phyloP scores from a whole-genome alignment of 2,329 filamentous ascomycete species.

The Colletotrichum lentis region DNA sequence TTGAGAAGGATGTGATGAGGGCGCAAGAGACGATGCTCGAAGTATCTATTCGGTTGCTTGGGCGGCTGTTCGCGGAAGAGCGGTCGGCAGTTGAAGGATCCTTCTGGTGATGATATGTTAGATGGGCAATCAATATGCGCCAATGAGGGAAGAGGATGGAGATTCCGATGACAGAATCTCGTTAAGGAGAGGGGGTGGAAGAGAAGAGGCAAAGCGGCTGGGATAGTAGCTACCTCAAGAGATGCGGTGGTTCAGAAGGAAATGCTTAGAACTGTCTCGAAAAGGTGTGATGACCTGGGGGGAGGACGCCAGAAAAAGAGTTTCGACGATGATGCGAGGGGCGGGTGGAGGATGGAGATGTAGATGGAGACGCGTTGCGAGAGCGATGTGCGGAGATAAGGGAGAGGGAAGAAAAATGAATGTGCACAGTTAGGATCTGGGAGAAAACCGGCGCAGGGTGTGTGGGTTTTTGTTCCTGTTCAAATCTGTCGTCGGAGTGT shows the following conservation, averaged over 20 bases:
- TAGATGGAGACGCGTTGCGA: slow-evolving; percentile 35
- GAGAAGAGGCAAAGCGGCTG: neutral
- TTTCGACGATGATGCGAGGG: slow-evolving; percentile 37
- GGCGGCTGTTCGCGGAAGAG: slow-evolving; percentile 16
- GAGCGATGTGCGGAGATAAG: slow-evolving; percentile 34
- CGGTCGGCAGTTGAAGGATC: slow-evolving; percentile 11
- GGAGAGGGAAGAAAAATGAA: slow-evolving; percentile 31
- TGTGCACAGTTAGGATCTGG: slow-evolving; percentile 34
- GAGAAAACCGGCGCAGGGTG: slow-evolving; percentile 32
- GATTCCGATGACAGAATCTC: slow-evolving; percentile 4
- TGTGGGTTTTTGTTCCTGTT: slow-evolving; percentile 33
- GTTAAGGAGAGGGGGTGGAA: neutral
- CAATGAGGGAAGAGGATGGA: slow-evolving; percentile 9
- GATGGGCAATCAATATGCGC: slow-evolving; percentile 22
- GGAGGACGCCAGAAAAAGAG: slow-evolving; percentile 26
- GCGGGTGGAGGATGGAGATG: slow-evolving; percentile 19
- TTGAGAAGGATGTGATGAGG: slow-evolving; percentile 4
- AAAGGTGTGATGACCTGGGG: slow-evolving; percentile 19
- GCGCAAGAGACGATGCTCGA: slow-evolving; percentile 29
- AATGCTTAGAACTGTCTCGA: slow-evolving; percentile 32
- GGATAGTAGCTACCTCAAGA: slow-evolving; percentile 27
- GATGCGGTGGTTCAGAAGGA: slow-evolving; percentile 24
- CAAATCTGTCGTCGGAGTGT: slow-evolving; percentile 31
- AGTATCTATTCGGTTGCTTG: slow-evolving; percentile 29
- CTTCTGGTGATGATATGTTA: slow-evolving; percentile 17